These are phyloP conservation scores for Skeletonema potamos DNA, from an alignment of 108 stramenopile species.

Conservation along the genomic window DNA sequence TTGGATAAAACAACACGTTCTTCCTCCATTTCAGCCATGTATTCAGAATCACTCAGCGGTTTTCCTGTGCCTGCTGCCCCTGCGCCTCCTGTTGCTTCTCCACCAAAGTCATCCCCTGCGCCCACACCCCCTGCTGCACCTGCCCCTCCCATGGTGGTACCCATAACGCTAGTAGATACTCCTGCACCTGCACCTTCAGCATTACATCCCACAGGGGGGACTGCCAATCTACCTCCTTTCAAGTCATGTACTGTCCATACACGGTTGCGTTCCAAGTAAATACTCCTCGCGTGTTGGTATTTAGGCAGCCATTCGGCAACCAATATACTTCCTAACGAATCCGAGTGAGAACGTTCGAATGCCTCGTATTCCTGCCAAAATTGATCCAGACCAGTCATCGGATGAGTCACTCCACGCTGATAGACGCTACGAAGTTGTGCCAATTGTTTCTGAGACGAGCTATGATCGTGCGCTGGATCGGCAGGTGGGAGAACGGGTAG, in stretches of 20 bases:
- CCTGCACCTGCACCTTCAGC: constrained; percentile 19
- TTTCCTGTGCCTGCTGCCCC: constrained; percentile 15
- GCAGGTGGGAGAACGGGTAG: constrained; percentile 26
- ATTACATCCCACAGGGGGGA: constrained; percentile 59
- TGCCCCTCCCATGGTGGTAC: constrained; percentile 12
- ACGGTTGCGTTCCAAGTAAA: constrained; percentile 81
- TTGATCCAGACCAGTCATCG: constrained; percentile 84
- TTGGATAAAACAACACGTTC: constrained; percentile 58
- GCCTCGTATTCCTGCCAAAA: constrained; percentile 87
- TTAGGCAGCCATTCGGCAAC: constrained; percentile 73
- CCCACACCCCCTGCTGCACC: constrained; percentile 13
- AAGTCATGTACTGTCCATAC: constrained; percentile 58
- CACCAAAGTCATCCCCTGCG: constrained; percentile 27
- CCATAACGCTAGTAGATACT: background rate
- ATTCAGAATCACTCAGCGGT: constrained; percentile 44
- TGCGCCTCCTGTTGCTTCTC: constrained; percentile 20
- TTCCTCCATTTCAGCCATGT: constrained; percentile 55
- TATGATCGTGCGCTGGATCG: constrained; percentile 41
- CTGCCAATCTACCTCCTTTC: constrained; percentile 59
- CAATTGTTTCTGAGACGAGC: constrained; percentile 66
- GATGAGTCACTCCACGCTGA: constrained; percentile 75
- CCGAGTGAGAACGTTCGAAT: constrained; percentile 78
- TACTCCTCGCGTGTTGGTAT: constrained; percentile 84
- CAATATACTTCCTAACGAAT: constrained; percentile 73
- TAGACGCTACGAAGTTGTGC: constrained; percentile 64